Base-by-base conservation (phyloP, 148 eudicot genomes). In the Chenopodium quinoa region DNA sequence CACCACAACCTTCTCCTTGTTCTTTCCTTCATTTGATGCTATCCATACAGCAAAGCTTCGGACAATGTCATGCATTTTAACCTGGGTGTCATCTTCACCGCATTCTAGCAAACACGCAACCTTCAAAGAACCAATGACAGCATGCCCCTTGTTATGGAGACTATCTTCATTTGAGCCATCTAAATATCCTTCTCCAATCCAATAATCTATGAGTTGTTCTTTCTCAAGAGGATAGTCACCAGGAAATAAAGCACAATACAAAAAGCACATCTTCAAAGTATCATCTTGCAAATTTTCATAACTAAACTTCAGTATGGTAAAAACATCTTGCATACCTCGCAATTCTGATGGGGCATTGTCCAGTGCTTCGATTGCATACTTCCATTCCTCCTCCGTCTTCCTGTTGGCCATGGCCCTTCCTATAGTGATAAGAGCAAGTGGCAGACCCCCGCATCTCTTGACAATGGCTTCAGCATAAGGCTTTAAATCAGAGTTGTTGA, bases 331-430 rank as follows among this genome's bases (percentile, higher is more conserved):
- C 89, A 90, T 90, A 79, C 90, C 92, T 80, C 73, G 66, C 29
- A 88, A 44, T 81, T 85, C 82, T 31, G 87, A 83, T 12, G 92
- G 86, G 62, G 86, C 80, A 31, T 78, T 83, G 75, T 82, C 80
- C 9, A 90, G 85, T 13, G 80, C 79, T 47, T 86, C 81, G 40
- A 86, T 4, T 32, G 87, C 85, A 67, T 85, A 80, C 64, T 71
- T 46, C 88, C 89, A 90, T 77, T 90, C 90, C 31, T 86, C 83
- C 62, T 82, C 84, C 1, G 83, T 84, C 78, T 78, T 83, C 62
- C 83, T 87, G n/a, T 82, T 80, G 1, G 90, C 84, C 90, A 86
- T 88, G 13, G 90, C 90, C 74, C 89, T 80, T 46, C 89, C 90
- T 22, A 84, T 80, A 23, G 89, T 86, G 58, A 90, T 78, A 4